Base-by-base conservation (phyloP, 352 stramenopile species). In the Vaucheria bursata region DNA sequence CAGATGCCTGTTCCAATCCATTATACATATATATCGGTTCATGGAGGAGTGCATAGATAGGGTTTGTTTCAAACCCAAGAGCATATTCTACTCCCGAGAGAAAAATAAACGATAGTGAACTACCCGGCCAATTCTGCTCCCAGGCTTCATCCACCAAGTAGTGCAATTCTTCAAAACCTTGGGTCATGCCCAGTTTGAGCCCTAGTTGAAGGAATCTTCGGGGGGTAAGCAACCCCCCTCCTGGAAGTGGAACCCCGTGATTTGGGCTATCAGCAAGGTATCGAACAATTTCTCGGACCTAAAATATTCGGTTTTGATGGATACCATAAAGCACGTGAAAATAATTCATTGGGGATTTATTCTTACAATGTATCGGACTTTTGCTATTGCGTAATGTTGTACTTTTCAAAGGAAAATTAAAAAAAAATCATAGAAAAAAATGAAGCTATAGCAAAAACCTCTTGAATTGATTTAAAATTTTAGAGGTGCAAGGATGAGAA, bases 11-110 rank as follows among this genome's bases (percentile, higher is more conserved):
- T 32, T 39, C 53, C 39, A 74, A 66, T 2, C 78, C 71, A 1
- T 50, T 49, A 31, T 34, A 68, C 25, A 67, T 31, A 74, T 86
- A 86, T 66, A 86, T 86, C 2, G 80, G 59, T 59, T 86, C 83
- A 71, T 86, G 83, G 66, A 86, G 31, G 67, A 86, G 65, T 0
- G 67, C 73, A 71, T 85, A 86, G 18, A 86, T 79, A 33, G 79
- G 79, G 64, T 82, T 83, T 1, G 79, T 80, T 8, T 84, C 79
- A 32, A 76, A 84, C 2, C n/a, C n/a, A n/a, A n/a, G n/a, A n/a
- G n/a, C n/a, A n/a, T n/a, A n/a, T 35, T n/a, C 37, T 81, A 73
- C 6, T 59, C 18, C 45, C n/a, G 45, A n/a, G 45, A 59, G 45
- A n/a, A 59, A 59, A n/a, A 59, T n/a, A n/a, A 59, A 18, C n/a